Percentiles rank a stretch among this genome's conserved stretches.
Conservation (phyloP, 2,329 filamentous ascomycete genomes). For the Paecilomyces sp. region DNA sequence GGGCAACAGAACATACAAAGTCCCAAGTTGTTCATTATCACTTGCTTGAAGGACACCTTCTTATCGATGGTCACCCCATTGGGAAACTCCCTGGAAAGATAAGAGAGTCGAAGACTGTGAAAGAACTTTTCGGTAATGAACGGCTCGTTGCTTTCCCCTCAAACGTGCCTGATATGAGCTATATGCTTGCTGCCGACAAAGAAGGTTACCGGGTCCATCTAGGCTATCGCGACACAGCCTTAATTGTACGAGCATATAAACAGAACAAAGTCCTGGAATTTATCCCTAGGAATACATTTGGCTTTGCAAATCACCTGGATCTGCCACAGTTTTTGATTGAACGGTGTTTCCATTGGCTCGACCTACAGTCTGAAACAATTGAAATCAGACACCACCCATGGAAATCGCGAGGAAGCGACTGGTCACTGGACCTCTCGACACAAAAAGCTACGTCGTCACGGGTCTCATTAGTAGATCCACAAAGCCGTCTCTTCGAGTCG, state of each 20-base stretch:
- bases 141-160: conserved; percentile 50
- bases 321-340: conserved; percentile 46
- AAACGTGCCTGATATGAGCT: conserved; percentile 45
- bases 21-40: conserved; percentile 37
- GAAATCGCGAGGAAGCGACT: conserved; percentile 39
- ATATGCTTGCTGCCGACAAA: conserved; percentile 34
- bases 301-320: conserved; percentile 33
- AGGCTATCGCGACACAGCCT: conserved; percentile 35
- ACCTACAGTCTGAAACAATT: conserved; percentile 39
- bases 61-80: conserved; percentile 43
- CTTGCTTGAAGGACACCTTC: conserved; percentile 40
- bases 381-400: conserved; percentile 45
- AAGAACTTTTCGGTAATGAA: conserved; percentile 48
- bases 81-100: conserved; percentile 50
- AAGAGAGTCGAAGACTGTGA: conserved; percentile 36
- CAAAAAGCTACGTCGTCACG: conserved; percentile 18
- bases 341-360: conserved; percentile 55
- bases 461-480: conserved; percentile 43
- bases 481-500: conserved; percentile 31
- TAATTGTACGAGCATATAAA: conserved; percentile 42
- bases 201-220: conserved; percentile 47
- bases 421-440: conserved; percentile 28
- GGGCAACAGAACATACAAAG: conserved; percentile 19
- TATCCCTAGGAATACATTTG: conserved; percentile 17
- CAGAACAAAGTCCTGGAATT: conserved; percentile 32